Evolutionary conservation across 768 basidiomycete genomes (phyloP).

Genomic region (Kwoniella sp.): DNA sequence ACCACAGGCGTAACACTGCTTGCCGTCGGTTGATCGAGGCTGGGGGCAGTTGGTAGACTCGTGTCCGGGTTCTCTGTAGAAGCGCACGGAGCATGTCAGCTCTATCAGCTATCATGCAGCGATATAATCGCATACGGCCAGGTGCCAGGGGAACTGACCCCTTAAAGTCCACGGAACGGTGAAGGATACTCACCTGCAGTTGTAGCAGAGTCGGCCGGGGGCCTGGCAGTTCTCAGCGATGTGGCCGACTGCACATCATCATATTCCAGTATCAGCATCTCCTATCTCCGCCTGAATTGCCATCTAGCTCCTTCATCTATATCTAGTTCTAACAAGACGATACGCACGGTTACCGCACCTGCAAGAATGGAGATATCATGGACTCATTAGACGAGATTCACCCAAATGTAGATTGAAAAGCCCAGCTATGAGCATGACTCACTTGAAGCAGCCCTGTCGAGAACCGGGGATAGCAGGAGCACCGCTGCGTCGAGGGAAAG

Average conservation of each 20-base stretch:
- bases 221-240: conserved; percentile 90
- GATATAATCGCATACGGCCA: no score
- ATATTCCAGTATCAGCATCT: conserved; percentile 2
- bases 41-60: conserved; percentile 85
- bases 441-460: conserved; percentile 54
- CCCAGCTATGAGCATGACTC: conserved; percentile 2
- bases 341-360: conserved; percentile 84
- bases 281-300: not conserved
- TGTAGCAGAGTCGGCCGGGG: conserved; percentile 87
- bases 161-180: conserved; percentile 5
- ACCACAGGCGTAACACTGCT: conserved; percentile 91
- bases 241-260: conserved; percentile 70
- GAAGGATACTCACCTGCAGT: conserved; percentile 62
- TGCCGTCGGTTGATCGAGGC: conserved; percentile 77
- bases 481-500: conserved; percentile 21
- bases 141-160: conserved; percentile 1
- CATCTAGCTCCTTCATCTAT: conserved; percentile 40
- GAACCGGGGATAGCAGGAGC: conserved; percentile 44
- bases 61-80: conserved; percentile 76
- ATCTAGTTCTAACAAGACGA: conserved; percentile 7
- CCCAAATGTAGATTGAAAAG: not conserved
- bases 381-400: not conserved
- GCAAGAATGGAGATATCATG: not conserved
- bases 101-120: not conserved
- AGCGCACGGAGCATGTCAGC: not conserved